Percentiles rank a stretch among this genome's conserved stretches.
phyloP scores from a whole-genome alignment of 2,329 filamentous ascomycete genomes.

The Epichloe aotearoae region DNA sequence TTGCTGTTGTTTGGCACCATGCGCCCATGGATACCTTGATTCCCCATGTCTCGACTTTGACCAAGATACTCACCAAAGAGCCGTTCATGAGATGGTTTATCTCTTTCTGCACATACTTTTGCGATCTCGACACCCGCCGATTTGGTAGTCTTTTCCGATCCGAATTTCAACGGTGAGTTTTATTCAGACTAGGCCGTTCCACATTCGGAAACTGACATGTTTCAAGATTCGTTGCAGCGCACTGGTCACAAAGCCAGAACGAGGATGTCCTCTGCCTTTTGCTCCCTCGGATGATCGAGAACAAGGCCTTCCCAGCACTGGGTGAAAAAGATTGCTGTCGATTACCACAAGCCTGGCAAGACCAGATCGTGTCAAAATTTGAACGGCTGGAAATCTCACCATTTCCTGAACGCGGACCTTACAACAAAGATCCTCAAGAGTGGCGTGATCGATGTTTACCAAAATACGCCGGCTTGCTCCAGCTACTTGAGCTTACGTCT shows the following conservation, averaged over 20 bases:
- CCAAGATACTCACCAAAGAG: conserved; percentile 50
- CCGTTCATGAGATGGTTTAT: conserved; percentile 63
- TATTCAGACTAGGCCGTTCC: too few relatives aligned
- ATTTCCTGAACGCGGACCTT: conserved; percentile 49
- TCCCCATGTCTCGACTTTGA: conserved; percentile 51
- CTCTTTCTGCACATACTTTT: conserved; percentile 71
- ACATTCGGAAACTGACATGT: conserved; percentile 8
- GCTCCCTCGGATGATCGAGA: conserved; percentile 50
- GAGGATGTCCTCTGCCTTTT: conserved; percentile 58
- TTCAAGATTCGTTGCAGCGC: conserved; percentile 61
- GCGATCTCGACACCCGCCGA: conserved; percentile 56
- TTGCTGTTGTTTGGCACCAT: conserved; percentile 57
- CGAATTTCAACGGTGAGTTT: conserved; percentile 62
- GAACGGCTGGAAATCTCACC: conserved; percentile 49
- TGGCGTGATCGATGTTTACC: conserved; percentile 52
- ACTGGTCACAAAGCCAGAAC: conserved; percentile 55
- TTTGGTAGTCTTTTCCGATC: conserved; percentile 70
- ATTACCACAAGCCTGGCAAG: conserved; percentile 57
- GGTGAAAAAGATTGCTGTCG: conserved; percentile 39
- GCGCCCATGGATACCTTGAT: conserved; percentile 71
- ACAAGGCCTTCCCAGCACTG: conserved; percentile 38
- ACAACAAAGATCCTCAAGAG: conserved; percentile 46
- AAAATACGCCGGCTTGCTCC: conserved; percentile 54
- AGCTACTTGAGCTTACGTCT: conserved; percentile 45
- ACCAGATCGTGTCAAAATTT: conserved; percentile 58